Evolutionary conservation across 768 basidiomycete genomes (phyloP), one percentile per base, ranked within the genome.

Genomic region (Suillus placidus): DNA sequence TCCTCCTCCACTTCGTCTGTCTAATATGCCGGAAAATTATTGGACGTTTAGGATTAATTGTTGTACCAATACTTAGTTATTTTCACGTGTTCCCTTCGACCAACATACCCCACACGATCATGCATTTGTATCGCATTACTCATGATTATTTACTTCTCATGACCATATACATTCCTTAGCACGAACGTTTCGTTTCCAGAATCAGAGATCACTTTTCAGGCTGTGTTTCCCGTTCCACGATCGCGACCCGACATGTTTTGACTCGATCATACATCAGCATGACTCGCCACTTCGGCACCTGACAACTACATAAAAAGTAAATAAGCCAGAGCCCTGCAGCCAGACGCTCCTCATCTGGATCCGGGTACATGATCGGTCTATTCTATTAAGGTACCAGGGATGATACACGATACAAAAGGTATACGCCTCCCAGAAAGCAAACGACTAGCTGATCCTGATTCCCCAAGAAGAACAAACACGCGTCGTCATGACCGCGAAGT

Each of bases 401-500:
- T 26, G 16, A 23, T 38, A 40, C 16, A 32, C 2, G 4, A 38
- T 37, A 58, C 23, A 58, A 58, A 58, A 18, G 38, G 57, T 18
- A 14, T 18, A 40, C 38, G 26, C 38, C 38, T 26, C 56, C 56
- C 23, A 26, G 14, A 40, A 10, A 26, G 23, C 5, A 38, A 57
- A 57, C 56, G 23, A 58, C 23, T 26, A 30, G 40, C 18, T 60
- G 26, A 55, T 55, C 32, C 10, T 55, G 32, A 34, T 34, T 54
- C 30, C 30, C 30, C 23, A 26, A 37, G 12, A 42, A 45, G n/a
- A 34, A 63, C 34, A 35, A 58, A 66, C 14, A 49, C 58, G 32
- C 30, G 62, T 9, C 7, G 47, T 30, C 40, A n/a, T 34, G 26
- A 20, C 68, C 60, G 76, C 23, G 68, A 60, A 2, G 58, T n/a